Evolutionary conservation across 257 asterid genomes (phyloP), one percentile per base, ranked within the genome.

Genomic region (Salvia rosmarinus): DNA sequence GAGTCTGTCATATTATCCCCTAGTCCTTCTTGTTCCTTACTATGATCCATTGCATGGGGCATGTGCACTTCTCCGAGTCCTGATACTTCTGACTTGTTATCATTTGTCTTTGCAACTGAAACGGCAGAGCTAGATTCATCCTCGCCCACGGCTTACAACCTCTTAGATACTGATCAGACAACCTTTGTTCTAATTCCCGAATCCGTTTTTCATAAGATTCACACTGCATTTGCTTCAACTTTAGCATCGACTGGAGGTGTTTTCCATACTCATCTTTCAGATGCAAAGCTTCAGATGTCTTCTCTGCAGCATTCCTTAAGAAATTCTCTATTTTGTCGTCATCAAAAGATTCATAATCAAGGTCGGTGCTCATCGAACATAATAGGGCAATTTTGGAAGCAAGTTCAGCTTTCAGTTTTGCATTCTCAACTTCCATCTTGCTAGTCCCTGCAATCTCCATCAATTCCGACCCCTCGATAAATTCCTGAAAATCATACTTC

Each of bases 361-460:
- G 82, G 54, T 86, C 96, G 2, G 86, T 77, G 59, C 85, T 69
- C 58, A 88, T 79, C 19, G 98, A 89, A 74, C 96, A 89, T 35
- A 94, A 74, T 37, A 89, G 73, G 21, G 99, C 98, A 52, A 94
- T 94, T 80, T 92, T 92, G 11, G 99, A 86, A 83, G 99, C 98
- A 72, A 94, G 99, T 75, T 91, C 98, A 67, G 99, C 97, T 84
- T 89, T 94, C 57, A 94, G 82, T 75, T 86, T 91, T 1, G 98
- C 99, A 83, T 91, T 91, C 83, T 95, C 98, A 39, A 91, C 99
- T 75, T 95, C 99, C 83, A 91, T 74, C 84, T 87, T 91, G 85
- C 98, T 89, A 16, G 97, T 91, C 69, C 99, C 98, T 4, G 91
- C 96, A 77, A 95, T 87, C 84, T 91, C 99, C 21, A 88, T 84